Conservation (phyloP, 2,329 filamentous ascomycete species). For the Tolypocladium cylindrosporum region DNA sequence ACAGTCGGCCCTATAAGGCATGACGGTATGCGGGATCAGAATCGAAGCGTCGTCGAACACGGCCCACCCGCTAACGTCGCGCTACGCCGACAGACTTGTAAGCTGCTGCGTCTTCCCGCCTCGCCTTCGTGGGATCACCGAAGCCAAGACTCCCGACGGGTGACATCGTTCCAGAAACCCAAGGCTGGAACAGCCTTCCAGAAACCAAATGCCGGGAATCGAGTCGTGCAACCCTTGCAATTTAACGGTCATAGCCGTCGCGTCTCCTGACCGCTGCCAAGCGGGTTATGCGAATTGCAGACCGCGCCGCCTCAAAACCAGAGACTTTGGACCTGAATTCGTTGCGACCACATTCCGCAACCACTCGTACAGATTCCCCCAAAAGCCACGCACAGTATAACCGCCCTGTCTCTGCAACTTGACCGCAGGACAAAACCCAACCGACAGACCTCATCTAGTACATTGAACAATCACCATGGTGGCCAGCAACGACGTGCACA, state of each 20-base stretch:
- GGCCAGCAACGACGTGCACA: conserved; percentile 3
- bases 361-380: neutral
- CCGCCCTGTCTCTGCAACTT: neutral
- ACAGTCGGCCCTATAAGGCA: neutral
- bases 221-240: neutral
- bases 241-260: neutral
- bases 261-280: neutral
- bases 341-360: neutral
- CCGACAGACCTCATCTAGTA: neutral
- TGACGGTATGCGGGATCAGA: too few relatives aligned
- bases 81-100: neutral
- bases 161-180: neutral
- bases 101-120: neutral
- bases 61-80: neutral
- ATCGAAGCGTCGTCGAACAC: neutral
- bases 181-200: too few relatives aligned
- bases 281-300: neutral
- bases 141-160: neutral
- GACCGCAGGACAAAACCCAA: neutral
- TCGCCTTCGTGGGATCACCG: neutral
- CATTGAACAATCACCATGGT: neutral
- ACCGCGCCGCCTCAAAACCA: neutral
- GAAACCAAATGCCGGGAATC: too few relatives aligned
- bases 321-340: neutral
- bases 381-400: neutral